phyloP scores from a whole-genome alignment of 129 eudicot species.

The Calendula officinalis region DNA sequence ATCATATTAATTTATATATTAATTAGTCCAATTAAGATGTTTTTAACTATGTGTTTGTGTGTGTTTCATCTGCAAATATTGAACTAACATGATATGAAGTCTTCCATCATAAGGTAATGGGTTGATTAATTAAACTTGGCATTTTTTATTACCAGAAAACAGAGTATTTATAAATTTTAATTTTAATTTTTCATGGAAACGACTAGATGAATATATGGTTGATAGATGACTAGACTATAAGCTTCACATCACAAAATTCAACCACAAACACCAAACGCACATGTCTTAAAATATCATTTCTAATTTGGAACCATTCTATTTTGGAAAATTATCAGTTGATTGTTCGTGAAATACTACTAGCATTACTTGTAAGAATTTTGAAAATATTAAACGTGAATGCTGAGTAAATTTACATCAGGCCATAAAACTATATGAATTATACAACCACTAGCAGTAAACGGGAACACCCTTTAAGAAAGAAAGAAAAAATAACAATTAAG shows the following conservation, averaged over 20 bases:
- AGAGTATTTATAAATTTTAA: background rate
- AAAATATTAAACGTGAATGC: background rate
- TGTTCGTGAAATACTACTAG: background rate
- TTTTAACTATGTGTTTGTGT: background rate
- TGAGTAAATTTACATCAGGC: background rate
- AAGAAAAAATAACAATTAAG: background rate
- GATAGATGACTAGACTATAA: background rate
- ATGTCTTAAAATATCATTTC: background rate
- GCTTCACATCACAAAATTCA: background rate
- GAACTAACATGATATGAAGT: background rate
- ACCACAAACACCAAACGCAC: background rate
- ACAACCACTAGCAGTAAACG: too few species aligned
- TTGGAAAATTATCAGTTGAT: background rate
- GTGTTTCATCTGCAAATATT: slow-evolving; percentile 7
- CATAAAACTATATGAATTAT: background rate
- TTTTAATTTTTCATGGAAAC: slow-evolving; percentile 5
- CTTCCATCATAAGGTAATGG: slow-evolving; percentile 1
- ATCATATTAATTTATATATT: background rate
- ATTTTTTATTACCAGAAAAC: too few species aligned
- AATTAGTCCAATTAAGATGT: background rate
- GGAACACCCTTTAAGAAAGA: too few species aligned
- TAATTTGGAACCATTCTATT: background rate
- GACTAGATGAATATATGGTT: slow-evolving; percentile 10
- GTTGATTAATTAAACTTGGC: too few species aligned
- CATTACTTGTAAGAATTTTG: background rate